A percentile compares a stretch with the other conserved stretches of the same genome.
Conservation (phyloP, 306 rosid genomes). For the Rubus parviflorus region DNA sequence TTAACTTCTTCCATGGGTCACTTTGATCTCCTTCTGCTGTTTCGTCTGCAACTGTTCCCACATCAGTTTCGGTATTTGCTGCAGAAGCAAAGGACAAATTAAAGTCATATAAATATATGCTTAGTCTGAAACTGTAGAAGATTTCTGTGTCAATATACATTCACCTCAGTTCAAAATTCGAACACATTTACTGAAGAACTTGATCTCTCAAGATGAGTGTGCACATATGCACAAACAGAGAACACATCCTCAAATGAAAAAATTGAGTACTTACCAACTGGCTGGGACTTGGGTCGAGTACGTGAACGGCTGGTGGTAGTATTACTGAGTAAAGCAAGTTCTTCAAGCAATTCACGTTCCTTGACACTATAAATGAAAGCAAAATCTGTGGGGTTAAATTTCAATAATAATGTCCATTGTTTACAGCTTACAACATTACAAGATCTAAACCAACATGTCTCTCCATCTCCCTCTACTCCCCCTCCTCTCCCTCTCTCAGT, state of each 20-base stretch:
- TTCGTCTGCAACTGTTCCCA: constrained; percentile 46
- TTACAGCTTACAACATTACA: constrained; percentile 2
- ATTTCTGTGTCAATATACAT: not conserved
- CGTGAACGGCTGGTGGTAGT: constrained; percentile 49
- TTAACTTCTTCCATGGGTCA: constrained; percentile 65
- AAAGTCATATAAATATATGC: constrained; percentile 11
- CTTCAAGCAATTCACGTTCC: constrained; percentile 89
- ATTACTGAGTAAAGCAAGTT: constrained; percentile 64
- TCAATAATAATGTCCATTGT: not conserved
- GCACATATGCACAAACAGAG: not conserved
- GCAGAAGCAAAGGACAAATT: constrained; percentile 37
- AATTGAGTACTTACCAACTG: constrained; percentile 55
- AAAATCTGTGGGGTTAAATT: not conserved
- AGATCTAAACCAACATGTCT: not conserved
- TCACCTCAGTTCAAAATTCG: not conserved
- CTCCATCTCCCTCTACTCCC: not conserved
- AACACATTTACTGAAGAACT: constrained; percentile 4
- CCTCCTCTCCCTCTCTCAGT: not conserved
- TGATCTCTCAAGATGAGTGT: constrained; percentile 4
- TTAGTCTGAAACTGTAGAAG: not conserved
- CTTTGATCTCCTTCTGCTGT: constrained; percentile 50
- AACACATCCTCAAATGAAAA: constrained; percentile 22
- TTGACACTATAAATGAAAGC: constrained; percentile 45
- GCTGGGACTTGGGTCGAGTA: constrained; percentile 51
- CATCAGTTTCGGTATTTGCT: constrained; percentile 53